These are phyloP conservation scores for Wickerhamomyces strasburgensis DNA, from an alignment of 805 yeast genomes.

Conservation along the genomic window DNA sequence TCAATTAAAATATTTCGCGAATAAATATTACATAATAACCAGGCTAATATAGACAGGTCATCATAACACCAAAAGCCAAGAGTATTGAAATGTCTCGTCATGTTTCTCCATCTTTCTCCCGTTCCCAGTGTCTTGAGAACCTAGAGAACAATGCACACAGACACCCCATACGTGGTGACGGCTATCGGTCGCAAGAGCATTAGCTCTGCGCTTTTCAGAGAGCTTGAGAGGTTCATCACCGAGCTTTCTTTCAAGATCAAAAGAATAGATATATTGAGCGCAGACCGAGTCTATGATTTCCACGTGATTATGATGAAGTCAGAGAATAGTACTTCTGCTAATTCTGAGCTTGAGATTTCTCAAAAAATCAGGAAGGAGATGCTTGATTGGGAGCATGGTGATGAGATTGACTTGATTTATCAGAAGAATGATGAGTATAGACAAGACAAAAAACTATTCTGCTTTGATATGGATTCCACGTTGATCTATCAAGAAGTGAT, in stretches of 20 bases:
- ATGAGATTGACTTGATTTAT: conserved; percentile 37
- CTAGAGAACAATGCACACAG: conserved; percentile 1
- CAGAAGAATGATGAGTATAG: conserved; percentile 33
- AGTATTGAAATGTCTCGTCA: too few species aligned
- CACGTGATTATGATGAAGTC: conserved; percentile 15
- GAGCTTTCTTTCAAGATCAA: conserved; percentile 28
- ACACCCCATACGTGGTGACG: conserved; percentile 21
- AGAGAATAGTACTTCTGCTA: conserved; percentile 15
- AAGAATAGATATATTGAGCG: conserved; percentile 27
- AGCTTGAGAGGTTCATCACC: conserved; percentile 25
- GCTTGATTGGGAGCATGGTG: conserved; percentile 16
- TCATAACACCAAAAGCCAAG: too few species aligned
- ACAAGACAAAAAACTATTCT: conserved; percentile 50
- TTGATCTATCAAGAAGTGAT: conserved; percentile 94
- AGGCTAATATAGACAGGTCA: too few species aligned
- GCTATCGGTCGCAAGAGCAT: conserved; percentile 23
- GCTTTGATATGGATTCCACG: conserved; percentile 98
- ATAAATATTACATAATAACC: too few species aligned
- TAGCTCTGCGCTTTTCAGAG: conserved; percentile 17
- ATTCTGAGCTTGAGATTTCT: conserved; percentile 12
- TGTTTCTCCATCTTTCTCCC: too few species aligned
- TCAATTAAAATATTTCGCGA: too few species aligned
- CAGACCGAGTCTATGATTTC: conserved; percentile 37
- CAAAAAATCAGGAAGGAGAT: conserved; percentile 8
- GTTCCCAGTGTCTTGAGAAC: too few species aligned